Percentiles rank a stretch among this genome's conserved stretches.
Conservation (phyloP, 2,329 filamentous ascomycete genomes). For the Ophiostoma sp. region DNA sequence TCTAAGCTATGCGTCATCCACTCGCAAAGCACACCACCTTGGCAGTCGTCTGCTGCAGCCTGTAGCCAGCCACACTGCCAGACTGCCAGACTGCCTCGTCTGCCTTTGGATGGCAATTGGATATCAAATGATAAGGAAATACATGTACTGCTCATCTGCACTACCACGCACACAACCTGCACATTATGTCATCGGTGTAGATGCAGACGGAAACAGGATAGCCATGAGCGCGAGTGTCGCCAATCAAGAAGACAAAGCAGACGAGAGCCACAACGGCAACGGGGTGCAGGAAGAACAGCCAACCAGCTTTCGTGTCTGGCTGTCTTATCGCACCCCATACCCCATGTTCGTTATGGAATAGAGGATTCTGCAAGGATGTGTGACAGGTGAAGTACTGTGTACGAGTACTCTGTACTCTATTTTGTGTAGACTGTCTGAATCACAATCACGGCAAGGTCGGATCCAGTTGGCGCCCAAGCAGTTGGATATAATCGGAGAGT, state of each 20-base stretch:
- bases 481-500: no score
- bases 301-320: background rate
- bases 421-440: no score
- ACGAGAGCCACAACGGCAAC: background rate
- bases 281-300: background rate
- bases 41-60: background rate
- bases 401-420: background rate
- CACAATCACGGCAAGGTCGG: constrained; percentile 7
- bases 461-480: background rate
- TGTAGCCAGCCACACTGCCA: no score
- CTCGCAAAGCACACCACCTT: constrained; percentile 6
- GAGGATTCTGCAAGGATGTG: background rate
- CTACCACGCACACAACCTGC: background rate
- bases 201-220: background rate
- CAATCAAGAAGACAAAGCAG: background rate
- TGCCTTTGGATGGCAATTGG: no score
- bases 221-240: background rate
- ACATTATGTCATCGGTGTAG: constrained; percentile 1
- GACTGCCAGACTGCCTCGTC: no score
- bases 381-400: background rate
- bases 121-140: background rate
- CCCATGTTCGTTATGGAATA: background rate
- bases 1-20: background rate
- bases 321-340: constrained; percentile 6
- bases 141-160: background rate